Percentiles rank a stretch among this genome's conserved stretches.
phyloP scores from a whole-genome alignment of 2,329 filamentous ascomycete genomes.

The Ceratocystiopsis sp. region DNA sequence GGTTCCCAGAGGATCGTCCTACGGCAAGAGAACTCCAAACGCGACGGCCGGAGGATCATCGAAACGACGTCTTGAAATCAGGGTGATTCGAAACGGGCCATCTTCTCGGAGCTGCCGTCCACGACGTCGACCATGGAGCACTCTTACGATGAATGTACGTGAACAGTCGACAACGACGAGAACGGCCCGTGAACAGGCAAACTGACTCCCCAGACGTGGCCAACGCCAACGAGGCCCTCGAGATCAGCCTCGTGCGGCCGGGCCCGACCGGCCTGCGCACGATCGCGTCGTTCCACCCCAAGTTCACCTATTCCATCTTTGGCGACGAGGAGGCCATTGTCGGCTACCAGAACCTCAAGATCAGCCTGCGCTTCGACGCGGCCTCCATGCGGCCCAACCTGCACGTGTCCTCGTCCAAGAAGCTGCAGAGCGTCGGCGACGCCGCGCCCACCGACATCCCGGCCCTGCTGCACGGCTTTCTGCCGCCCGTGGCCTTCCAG shows the following conservation, averaged over 20 bases:
- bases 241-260: constrained; percentile 40
- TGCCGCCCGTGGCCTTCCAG: constrained; percentile 56
- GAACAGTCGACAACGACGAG: not conserved
- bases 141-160: constrained; percentile 7
- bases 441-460: constrained; percentile 53
- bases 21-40: too few species aligned
- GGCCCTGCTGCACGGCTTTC: constrained; percentile 42
- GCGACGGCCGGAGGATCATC: too few species aligned
- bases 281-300: constrained; percentile 58
- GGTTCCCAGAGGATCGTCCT: too few species aligned
- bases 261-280: constrained; percentile 33
- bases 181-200: too few species aligned
- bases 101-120: too few species aligned
- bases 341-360: constrained; percentile 67
- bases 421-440: constrained; percentile 51
- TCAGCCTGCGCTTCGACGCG: constrained; percentile 51
- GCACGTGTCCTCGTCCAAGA: constrained; percentile 52
- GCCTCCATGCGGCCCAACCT: constrained; percentile 66
- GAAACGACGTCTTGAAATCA: too few species aligned
- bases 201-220: constrained; percentile 30
- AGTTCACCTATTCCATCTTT: constrained; percentile 83
- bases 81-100: too few species aligned
- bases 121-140: constrained; percentile 4
- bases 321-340: constrained; percentile 86
- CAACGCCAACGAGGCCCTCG: constrained; percentile 44